A percentile compares a stretch with the other conserved stretches of the same genome.
phyloP scores from a whole-genome alignment of 441 rosid genomes.

The Daphne laureola region DNA sequence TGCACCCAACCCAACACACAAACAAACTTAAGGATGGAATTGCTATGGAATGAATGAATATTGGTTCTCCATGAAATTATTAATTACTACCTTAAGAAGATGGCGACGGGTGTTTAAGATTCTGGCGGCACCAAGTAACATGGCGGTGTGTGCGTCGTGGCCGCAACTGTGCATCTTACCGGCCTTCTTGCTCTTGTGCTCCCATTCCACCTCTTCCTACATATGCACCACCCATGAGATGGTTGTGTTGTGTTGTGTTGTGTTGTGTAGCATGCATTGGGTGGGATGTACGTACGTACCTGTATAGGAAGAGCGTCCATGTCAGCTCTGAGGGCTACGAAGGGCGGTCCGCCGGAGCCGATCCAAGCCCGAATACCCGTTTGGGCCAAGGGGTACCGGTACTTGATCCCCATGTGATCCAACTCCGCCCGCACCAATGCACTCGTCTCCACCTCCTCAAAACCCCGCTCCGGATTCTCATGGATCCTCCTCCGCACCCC shows the following conservation, averaged over 20 bases:
- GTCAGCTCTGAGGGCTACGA: conserved; percentile 67
- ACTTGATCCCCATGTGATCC: conserved; percentile 44
- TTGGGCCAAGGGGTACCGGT: conserved; percentile 64
- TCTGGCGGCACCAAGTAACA: conserved; percentile 79
- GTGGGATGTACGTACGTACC: conserved; percentile 28
- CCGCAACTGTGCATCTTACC: conserved; percentile 84
- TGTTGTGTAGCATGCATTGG: too few species aligned
- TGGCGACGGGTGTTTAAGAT: conserved; percentile 39
- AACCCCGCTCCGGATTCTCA: conserved; percentile 68
- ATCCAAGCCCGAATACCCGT: conserved; percentile 66
- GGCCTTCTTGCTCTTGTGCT: conserved; percentile 51
- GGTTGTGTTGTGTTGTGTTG: too few species aligned
- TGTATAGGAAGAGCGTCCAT: conserved; percentile 86
- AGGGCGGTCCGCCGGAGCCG: conserved; percentile 48
- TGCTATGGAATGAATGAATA: too few species aligned
- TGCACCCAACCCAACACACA: too few species aligned
- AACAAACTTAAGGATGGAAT: too few species aligned
- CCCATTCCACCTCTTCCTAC: conserved; percentile 71
- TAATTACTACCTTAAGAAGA: conserved; percentile 42
- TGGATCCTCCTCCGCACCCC: conserved; percentile 58
- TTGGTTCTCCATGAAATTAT: too few species aligned
- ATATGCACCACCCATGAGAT: too few species aligned
- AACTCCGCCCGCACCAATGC: conserved; percentile 53
- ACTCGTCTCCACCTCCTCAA: conserved; percentile 61
- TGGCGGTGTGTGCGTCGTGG: conserved; percentile 62